phyloP scores from a whole-genome alignment of 176 grass and related monocot genomes.

The Rhipidocladum racemiflorum region DNA sequence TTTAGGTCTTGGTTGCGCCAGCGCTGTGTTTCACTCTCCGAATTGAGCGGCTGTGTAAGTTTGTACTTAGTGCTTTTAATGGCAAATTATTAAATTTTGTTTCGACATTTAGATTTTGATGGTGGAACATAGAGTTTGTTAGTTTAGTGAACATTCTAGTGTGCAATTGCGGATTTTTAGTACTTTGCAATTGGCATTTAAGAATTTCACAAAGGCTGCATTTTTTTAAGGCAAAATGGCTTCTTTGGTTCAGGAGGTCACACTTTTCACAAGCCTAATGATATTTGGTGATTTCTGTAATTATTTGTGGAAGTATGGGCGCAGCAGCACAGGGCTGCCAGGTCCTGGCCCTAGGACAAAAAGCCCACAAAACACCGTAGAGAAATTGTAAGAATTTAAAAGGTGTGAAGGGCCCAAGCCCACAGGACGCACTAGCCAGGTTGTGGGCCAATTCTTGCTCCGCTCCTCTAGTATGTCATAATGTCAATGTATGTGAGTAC shows the following conservation, averaged over 20 bases:
- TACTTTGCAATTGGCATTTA: background rate
- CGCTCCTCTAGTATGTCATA: background rate
- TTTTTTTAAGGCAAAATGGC: background rate
- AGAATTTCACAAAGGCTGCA: background rate
- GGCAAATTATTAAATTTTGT: background rate
- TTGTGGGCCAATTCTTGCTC: background rate
- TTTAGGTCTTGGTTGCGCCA: background rate
- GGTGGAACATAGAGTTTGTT: background rate
- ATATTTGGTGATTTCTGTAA: background rate
- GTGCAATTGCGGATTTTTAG: background rate
- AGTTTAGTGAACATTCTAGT: background rate
- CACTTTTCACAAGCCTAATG: background rate
- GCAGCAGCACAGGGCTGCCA: background rate
- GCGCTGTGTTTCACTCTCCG: background rate
- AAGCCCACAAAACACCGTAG: background rate
- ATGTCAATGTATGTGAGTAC: background rate
- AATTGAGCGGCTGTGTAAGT: background rate
- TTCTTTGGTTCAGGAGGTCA: background rate
- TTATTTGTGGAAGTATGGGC: background rate
- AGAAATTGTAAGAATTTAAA: background rate
- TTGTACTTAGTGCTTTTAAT: background rate
- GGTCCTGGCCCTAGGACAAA: background rate
- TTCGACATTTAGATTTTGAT: background rate
- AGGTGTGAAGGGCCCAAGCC: background rate
- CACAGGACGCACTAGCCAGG: no score